phyloP scores from a whole-genome alignment of 164 flowering plant genomes.

The Berberis vulgaris region DNA sequence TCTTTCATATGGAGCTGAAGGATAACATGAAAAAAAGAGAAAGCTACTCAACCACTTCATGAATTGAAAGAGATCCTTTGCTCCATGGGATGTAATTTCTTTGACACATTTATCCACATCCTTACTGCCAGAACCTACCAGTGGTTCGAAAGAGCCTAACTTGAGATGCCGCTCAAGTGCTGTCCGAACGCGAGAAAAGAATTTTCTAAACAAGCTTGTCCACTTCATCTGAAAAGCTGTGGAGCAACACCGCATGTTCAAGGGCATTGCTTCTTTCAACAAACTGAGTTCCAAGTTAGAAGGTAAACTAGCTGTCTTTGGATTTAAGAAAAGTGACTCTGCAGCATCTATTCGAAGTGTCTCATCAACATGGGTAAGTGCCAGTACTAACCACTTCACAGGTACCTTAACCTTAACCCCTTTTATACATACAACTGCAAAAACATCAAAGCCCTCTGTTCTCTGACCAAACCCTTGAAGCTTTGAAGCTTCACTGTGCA shows the following conservation, averaged over 20 bases:
- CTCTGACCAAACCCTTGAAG: conserved; percentile 11
- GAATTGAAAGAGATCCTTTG: conserved; percentile 61
- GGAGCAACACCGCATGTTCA: conserved; percentile 93
- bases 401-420: conserved; percentile 52
- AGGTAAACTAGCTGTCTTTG: conserved; percentile 84
- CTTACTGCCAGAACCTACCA: conserved; percentile 9
- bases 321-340: conserved; percentile 81
- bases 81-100: conserved; percentile 24
- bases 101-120: conserved; percentile 19
- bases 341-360: conserved; percentile 95
- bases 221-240: conserved; percentile 98
- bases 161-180: conserved; percentile 86
- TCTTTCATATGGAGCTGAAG: conserved; percentile 97
- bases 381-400: conserved; percentile 67
- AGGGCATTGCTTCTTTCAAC: conserved; percentile 72
- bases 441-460: conserved; percentile 11
- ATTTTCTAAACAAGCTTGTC: conserved; percentile 86
- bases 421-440: conserved; percentile 56
- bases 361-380: conserved; percentile 85
- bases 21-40: conserved; percentile 92
- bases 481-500: conserved; percentile 15
- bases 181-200: conserved; percentile 83
- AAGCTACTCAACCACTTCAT: conserved; percentile 90
- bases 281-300: conserved; percentile 77
- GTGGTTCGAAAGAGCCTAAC: conserved; percentile 61